These are phyloP conservation scores for Diaporthe helianthi DNA, from an alignment of 2,329 filamentous ascomycete species.

Conservation along the genomic window DNA sequence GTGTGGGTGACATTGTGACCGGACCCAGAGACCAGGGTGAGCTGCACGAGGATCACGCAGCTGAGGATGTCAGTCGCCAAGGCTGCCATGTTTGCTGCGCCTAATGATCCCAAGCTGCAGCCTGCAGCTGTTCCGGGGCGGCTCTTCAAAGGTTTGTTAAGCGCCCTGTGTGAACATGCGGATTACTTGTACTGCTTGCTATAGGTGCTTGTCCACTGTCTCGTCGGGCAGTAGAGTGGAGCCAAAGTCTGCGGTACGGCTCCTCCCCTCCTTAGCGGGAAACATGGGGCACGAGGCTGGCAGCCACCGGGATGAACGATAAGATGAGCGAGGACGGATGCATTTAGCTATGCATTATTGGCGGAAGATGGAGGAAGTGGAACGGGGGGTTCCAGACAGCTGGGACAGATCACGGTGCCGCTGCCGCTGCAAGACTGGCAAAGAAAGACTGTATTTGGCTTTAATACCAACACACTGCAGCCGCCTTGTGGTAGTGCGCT, in stretches of 20 bases:
- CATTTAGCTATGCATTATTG: not conserved
- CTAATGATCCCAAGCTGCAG: not conserved
- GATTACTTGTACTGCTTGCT: too few relatives aligned
- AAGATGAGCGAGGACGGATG: conserved; percentile 5
- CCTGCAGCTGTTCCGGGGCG: too few relatives aligned
- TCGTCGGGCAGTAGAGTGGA: conserved; percentile 1
- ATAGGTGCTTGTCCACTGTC: not conserved
- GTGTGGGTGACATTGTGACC: conserved; percentile 23
- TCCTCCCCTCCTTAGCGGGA: conserved; percentile 21
- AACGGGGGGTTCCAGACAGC: not conserved
- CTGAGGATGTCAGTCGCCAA: conserved; percentile 25
- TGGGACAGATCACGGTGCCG: not conserved
- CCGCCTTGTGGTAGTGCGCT: not conserved
- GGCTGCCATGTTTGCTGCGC: conserved; percentile 12
- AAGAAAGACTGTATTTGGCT: not conserved
- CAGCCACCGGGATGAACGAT: conserved; percentile 3
- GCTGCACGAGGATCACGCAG: conserved; percentile 29
- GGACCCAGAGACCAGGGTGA: conserved; percentile 18
- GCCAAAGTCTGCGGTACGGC: conserved; percentile 11
- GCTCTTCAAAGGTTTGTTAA: not conserved
- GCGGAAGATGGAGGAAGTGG: not conserved
- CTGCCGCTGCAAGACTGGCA: not conserved
- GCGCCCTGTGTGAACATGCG: conserved; percentile 16
- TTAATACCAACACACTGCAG: too few relatives aligned
- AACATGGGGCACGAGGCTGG: conserved; percentile 11